Evolutionary conservation across 225 moss, liverwort and hornwort species (phyloP).

Genomic region (Marchantia polymorpha): DNA sequence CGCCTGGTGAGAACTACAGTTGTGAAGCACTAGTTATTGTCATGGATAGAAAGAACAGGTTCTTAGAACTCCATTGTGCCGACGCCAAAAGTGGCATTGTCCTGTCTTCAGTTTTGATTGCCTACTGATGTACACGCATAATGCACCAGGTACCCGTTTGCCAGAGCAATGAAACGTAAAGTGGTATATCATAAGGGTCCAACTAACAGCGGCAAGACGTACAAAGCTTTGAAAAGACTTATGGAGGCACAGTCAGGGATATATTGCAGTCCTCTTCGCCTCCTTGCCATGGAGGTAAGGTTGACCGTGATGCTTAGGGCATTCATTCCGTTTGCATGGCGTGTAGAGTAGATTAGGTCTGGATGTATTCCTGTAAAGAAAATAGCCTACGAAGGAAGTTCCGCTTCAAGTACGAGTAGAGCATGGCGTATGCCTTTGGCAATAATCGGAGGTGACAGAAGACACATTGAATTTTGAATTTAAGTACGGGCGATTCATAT

Average conservation of each 20-base stretch:
- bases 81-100: not conserved
- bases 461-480: too few relatives aligned
- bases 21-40: not conserved
- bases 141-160: conserved; percentile 81
- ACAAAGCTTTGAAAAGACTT: conserved; percentile 79
- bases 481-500: too few relatives aligned
- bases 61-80: not conserved
- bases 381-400: too few relatives aligned
- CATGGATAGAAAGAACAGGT: not conserved
- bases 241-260: conserved; percentile 87
- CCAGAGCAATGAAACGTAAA: conserved; percentile 88
- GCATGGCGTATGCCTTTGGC: too few relatives aligned
- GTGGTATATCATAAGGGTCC: conserved; percentile 92
- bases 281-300: conserved; percentile 95
- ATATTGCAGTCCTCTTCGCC: conserved; percentile 96
- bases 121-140: not conserved
- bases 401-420: too few relatives aligned
- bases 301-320: not conserved
- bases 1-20: conserved; percentile 64
- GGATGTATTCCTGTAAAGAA: too few relatives aligned
- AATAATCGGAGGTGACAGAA: too few relatives aligned
- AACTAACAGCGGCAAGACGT: conserved; percentile 98
- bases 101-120: too few relatives aligned
- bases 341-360: too few relatives aligned
- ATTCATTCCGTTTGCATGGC: too few relatives aligned